Base-by-base conservation (phyloP, 495 filamentous ascomycete species). In the Talaromyces trachyspermus region DNA sequence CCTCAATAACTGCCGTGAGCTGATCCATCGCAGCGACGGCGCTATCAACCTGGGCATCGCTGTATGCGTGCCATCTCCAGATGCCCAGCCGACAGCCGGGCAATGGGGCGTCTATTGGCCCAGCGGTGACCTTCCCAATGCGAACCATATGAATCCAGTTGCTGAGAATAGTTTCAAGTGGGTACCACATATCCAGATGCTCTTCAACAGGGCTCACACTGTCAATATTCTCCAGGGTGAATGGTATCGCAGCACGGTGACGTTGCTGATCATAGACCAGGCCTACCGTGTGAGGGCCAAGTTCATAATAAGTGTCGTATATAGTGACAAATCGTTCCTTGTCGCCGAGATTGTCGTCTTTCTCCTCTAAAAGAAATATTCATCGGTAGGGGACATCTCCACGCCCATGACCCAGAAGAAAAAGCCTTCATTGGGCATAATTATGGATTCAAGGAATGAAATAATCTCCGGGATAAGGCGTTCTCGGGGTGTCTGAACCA, bases 131-230 rank as follows among this genome's bases (percentile, higher is more conserved):
- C 2, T 63, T 70, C 7, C 60, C 63, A 10, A 68, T 47, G 0
- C 45, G 54, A 22, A 62, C 32, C 26, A 64, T 46, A 8, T 52
- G n/a, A 19, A 67, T 60, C 65, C 62, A 70, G 14, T 68, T 56
- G n/a, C 52, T 57, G 4, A 70, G 57, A 12, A 70, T 51, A 0
- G 65, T 70, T 54, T 68, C 66, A 2, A 68, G 49, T 0, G 66
- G 63, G 23, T 59, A 54, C 62, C 65, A 70, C 18, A 66, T 48
- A n/a, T 61, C 54, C n/a, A 46, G 19, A 18, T 56, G 52, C 17
- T 60, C 49, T 9, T 37, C 35, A 10, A 57, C 12, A 26, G 52
- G 55, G 22, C 39, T 39, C 4, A 57, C 23, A 32, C 43, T 54
- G 18, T 58, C 52, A 0, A 17, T 19, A 39, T 49, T 53, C 1